phyloP scores from a whole-genome alignment of 2,329 filamentous ascomycete genomes.

The Helminthosporium solani region DNA sequence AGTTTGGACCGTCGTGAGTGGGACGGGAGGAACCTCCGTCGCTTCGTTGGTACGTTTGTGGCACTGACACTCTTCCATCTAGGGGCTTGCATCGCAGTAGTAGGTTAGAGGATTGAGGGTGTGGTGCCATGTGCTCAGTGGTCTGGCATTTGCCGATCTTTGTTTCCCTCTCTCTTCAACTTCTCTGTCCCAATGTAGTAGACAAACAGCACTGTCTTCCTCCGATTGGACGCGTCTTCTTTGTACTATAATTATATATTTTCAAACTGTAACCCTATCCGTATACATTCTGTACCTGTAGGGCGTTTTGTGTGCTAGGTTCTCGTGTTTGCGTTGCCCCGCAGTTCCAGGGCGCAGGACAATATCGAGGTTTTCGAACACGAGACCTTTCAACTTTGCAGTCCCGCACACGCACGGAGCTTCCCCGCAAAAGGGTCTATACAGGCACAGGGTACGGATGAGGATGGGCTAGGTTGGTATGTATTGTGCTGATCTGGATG shows the following conservation, averaged over 20 bases:
- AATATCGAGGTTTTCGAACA: too few species aligned
- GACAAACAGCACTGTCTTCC: neutral
- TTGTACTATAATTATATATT: too few species aligned
- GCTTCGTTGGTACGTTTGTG: too few species aligned
- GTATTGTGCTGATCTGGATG: constrained; percentile 11
- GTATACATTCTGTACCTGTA: constrained; percentile 7
- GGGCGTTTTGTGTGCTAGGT: too few species aligned
- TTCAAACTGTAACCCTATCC: too few species aligned
- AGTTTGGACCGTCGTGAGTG: too few species aligned
- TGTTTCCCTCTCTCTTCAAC: neutral
- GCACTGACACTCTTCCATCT: neutral
- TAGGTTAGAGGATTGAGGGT: neutral
- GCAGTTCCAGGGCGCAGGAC: too few species aligned
- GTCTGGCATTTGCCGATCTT: neutral
- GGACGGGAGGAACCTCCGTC: too few species aligned
- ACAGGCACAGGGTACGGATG: neutral
- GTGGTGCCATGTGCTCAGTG: neutral
- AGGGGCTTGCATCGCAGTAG: neutral
- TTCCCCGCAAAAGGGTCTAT: constrained; percentile 19
- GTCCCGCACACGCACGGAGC: constrained; percentile 1
- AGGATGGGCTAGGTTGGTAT: constrained; percentile 6
- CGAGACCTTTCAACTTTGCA: constrained; percentile 3
- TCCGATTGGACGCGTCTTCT: neutral
- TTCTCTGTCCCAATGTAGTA: neutral
- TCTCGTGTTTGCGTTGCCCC: too few species aligned